A percentile compares a stretch with the other conserved stretches of the same genome.
These are phyloP conservation scores for Betula pendula DNA, from an alignment of 306 rosid genomes.

Conservation along the genomic window DNA sequence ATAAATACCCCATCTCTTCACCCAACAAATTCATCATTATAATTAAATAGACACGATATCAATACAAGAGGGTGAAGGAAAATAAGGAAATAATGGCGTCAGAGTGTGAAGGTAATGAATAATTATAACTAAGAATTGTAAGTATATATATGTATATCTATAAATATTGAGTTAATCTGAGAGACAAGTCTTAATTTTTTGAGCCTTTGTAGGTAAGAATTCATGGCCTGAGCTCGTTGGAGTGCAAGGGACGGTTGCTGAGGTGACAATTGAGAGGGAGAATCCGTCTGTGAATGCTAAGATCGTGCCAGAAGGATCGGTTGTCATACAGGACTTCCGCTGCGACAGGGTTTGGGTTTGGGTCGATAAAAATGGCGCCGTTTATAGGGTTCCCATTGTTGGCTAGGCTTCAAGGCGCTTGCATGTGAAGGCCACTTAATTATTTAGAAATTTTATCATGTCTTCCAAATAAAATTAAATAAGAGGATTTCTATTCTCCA, in stretches of 20 bases:
- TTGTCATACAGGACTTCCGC: slow-evolving; percentile 12
- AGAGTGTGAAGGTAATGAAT: neutral
- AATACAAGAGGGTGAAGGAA: neutral
- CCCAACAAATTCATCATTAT: neutral
- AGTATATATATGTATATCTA: too few relatives aligned
- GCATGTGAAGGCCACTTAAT: too few relatives aligned
- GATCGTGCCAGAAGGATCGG: slow-evolving; percentile 25
- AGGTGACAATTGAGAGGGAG: slow-evolving; percentile 43
- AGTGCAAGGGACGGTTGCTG: slow-evolving; percentile 37
- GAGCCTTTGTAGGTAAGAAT: slow-evolving; percentile 38
- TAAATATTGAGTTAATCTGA: too few relatives aligned
- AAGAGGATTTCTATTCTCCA: too few relatives aligned
- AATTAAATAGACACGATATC: neutral
- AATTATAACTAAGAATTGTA: too few relatives aligned
- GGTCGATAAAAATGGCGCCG: slow-evolving; percentile 30
- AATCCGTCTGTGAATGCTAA: slow-evolving; percentile 37
- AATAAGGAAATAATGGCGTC: slow-evolving; percentile 17
- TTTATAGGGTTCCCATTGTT: slow-evolving; percentile 1
- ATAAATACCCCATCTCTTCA: slow-evolving; percentile 22
- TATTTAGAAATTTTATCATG: too few relatives aligned
- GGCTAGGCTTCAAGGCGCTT: neutral
- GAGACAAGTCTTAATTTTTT: neutral
- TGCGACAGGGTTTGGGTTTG: slow-evolving; percentile 59
- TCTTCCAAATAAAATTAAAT: too few relatives aligned
- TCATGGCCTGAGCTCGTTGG: slow-evolving; percentile 64